phyloP scores from a whole-genome alignment of 495 filamentous ascomycete genomes.

The Saxispiralis lemnorum region DNA sequence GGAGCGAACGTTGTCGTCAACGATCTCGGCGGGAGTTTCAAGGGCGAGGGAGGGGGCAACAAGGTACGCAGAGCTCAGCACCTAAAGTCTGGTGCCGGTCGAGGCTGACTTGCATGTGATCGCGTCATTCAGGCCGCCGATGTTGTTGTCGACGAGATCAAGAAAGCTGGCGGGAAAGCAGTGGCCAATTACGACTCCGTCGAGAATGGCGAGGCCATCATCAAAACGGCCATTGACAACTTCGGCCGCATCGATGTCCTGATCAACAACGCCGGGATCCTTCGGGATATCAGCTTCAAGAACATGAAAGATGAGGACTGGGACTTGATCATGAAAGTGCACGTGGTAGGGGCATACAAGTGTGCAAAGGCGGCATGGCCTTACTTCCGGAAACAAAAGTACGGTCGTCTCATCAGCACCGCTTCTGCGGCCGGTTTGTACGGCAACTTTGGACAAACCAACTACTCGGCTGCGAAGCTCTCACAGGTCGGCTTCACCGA shows the following conservation, averaged over 20 bases:
- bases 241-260: conserved; percentile 90
- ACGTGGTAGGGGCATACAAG: conserved; percentile 93
- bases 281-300: conserved; percentile 93
- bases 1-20: conserved; percentile 97
- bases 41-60: conserved; percentile 75
- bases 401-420: conserved; percentile 88
- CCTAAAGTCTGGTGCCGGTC: neutral
- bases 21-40: conserved; percentile 85
- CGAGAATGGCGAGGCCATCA: conserved; percentile 83
- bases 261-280: conserved; percentile 94
- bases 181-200: conserved; percentile 98
- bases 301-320: conserved; percentile 97
- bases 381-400: conserved; percentile 96
- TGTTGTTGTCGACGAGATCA: conserved; percentile 89
- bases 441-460: conserved; percentile 88
- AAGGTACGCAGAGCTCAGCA: conserved; percentile 37
- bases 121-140: conserved; percentile 55
- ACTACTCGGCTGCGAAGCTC: conserved; percentile 93
- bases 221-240: conserved; percentile 82
- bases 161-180: conserved; percentile 79
- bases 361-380: conserved; percentile 94
- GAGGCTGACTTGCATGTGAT: neutral
- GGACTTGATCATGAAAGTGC: conserved; percentile 85
- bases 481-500: conserved; percentile 96
- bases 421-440: conserved; percentile 89